Evolutionary conservation across 352 stramenopile species (phyloP).

Genomic region (Discostella stelligera): DNA sequence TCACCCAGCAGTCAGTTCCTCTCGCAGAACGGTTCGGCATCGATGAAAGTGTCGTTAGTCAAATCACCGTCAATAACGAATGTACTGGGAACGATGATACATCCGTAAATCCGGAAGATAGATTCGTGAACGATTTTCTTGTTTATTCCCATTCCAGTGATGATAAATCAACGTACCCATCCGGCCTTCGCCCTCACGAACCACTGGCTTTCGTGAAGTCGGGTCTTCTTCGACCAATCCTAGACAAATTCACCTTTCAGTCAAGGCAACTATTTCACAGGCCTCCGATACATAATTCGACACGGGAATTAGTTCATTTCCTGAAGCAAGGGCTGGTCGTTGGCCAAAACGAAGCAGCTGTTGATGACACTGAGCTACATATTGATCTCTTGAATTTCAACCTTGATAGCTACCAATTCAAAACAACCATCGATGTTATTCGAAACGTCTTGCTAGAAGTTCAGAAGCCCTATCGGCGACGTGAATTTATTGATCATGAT

Average conservation of each 20-base stretch:
- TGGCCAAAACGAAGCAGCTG: slow-evolving; percentile 36
- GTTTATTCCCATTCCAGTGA: slow-evolving; percentile 3
- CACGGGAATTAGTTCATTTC: slow-evolving; percentile 48
- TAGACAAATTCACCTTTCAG: slow-evolving; percentile 60
- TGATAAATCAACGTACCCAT: slow-evolving; percentile 24
- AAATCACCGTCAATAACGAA: neutral
- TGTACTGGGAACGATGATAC: slow-evolving; percentile 7
- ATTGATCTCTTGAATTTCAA: slow-evolving; percentile 59
- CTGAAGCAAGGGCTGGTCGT: slow-evolving; percentile 50
- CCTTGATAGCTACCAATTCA: slow-evolving; percentile 64
- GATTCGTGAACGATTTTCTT: slow-evolving; percentile 1
- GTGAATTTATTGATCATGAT: slow-evolving; percentile 30
- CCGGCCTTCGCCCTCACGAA: slow-evolving; percentile 42
- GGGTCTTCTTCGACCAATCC: slow-evolving; percentile 46
- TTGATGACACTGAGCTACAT: slow-evolving; percentile 54
- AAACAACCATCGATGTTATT: slow-evolving; percentile 66
- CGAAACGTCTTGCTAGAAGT: slow-evolving; percentile 58
- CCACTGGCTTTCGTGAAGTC: slow-evolving; percentile 50
- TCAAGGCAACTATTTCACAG: slow-evolving; percentile 59
- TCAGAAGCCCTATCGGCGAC: slow-evolving; percentile 37
- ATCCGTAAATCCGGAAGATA: neutral
- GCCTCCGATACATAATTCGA: slow-evolving; percentile 55
- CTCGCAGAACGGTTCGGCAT: slow-evolving; percentile 41
- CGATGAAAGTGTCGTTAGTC: slow-evolving; percentile 5
- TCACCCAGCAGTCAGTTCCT: neutral